Conservation (phyloP, 495 filamentous ascomycete species). For the Aspergillus nidulans region DNA sequence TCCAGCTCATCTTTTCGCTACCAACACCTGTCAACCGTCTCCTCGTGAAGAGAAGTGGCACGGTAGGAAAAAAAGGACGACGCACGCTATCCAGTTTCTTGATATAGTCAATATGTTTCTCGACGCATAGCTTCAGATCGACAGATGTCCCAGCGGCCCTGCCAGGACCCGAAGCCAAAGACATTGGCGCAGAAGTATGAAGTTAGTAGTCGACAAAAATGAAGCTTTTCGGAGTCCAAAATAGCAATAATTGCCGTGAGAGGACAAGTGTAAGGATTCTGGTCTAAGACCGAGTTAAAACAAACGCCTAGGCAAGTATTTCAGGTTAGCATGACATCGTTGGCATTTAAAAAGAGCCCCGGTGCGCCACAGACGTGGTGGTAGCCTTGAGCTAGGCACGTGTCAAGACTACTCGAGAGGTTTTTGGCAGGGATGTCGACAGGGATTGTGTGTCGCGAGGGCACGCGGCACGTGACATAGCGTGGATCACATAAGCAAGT, state of each 20-base stretch:
- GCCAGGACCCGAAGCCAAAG: constrained; percentile 59
- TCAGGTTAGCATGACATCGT: constrained; percentile 7
- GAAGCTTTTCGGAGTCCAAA: no score
- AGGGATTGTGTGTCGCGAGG: neutral
- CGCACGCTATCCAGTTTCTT: constrained; percentile 82
- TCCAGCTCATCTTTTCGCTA: constrained; percentile 88
- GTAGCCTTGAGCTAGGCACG: neutral
- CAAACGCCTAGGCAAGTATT: constrained; percentile 1
- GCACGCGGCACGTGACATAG: constrained; percentile 7
- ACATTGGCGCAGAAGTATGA: constrained; percentile 38
- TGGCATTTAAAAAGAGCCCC: neutral
- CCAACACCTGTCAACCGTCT: constrained; percentile 34
- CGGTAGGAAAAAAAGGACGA: constrained; percentile 20
- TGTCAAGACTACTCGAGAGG: no score
- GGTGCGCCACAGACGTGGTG: neutral
- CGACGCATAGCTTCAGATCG: constrained; percentile 53
- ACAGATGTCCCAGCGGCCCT: constrained; percentile 47
- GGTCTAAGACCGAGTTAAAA: neutral
- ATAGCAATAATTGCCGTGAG: neutral
- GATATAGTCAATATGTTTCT: constrained; percentile 89
- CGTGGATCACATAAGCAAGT: neutral
- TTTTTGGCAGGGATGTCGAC: constrained; percentile 6
- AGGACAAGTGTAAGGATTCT: neutral
- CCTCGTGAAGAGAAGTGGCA: constrained; percentile 20
- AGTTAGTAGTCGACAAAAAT: constrained; percentile 1